Evolutionary conservation across 2,329 filamentous ascomycete genomes (phyloP), one percentile per base, ranked within the genome.

Genomic region (Amauroascus verrucosus): DNA sequence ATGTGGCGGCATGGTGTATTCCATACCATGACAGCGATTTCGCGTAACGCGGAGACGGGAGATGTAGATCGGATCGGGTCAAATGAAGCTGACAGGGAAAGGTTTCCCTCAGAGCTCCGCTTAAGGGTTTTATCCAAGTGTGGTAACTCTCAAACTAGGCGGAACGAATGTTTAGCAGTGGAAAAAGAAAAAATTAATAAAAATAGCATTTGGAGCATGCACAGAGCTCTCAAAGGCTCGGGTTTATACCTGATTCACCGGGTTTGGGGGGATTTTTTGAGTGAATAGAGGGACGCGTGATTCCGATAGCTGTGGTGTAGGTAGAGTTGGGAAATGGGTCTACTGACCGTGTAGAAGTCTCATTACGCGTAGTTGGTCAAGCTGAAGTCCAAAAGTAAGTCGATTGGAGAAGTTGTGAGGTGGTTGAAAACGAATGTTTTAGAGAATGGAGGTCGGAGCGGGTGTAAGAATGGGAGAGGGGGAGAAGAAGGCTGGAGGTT

Each of bases 301-400:
- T 38, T 53, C 18, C 1, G 44, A 11, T 14, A 35, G 49, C 33
- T 52, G 11, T 51, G 32, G 32, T n/a, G 18, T 43, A 14, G 9
- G 41, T 24, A 18, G 50, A 46, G n/a, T 18, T 28, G 33, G 30
- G 28, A 32, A n/a, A 20, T 13, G 11, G 24, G 43, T 3, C 20
- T 11, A 41, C 48, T 51, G 28, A 51, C 48, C n/a, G 33, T 16
- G n/a, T 16, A 14, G 38, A 24, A 24, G 20, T 20, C 4, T 44
- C 48, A 51, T 51, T 37, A 45, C 48, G 48, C 48, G 48, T 51
- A 44, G 38, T 6, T 53, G 3, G 2, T 20, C 33, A 37, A 18
- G 28, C 9, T 26, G 30, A 37, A 46, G 33, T 46, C 18, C 45
- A 47, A 45, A 47, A 47, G 13, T 32, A 46, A 18, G n/a, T 33